Conservation (phyloP, 768 basidiomycete species). For the Ephemerocybe angulata region DNA sequence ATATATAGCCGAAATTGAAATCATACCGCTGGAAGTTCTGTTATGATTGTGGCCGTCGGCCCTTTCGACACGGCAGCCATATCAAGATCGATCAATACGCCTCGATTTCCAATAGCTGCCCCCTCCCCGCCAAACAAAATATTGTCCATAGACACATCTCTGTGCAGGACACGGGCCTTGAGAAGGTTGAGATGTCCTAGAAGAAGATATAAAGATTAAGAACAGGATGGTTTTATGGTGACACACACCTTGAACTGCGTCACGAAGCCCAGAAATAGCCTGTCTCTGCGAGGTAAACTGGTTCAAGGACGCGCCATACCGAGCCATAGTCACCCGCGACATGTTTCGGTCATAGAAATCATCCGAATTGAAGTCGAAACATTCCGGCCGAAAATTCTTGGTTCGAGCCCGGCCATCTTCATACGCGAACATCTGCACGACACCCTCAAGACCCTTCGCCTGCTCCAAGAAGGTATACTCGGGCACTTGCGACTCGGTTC, state of each 20-base stretch:
- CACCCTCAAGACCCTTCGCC: background rate
- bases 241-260: background rate
- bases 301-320: background rate
- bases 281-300: background rate
- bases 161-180: background rate
- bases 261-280: background rate
- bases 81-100: background rate
- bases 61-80: too few relatives aligned
- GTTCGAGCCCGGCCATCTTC: background rate
- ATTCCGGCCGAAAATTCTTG: background rate
- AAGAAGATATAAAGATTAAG: too few relatives aligned
- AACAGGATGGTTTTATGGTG: too few relatives aligned
- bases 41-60: too few relatives aligned
- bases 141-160: background rate
- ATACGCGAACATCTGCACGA: background rate
- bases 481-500: background rate
- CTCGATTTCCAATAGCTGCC: background rate
- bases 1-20: background rate
- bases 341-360: background rate
- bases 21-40: background rate
- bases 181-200: background rate
- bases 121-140: background rate
- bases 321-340: background rate
- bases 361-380: background rate
- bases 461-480: background rate